Evolutionary conservation across 176 grass and related monocot genomes (phyloP).

Genomic region (Thalia dealbata): DNA sequence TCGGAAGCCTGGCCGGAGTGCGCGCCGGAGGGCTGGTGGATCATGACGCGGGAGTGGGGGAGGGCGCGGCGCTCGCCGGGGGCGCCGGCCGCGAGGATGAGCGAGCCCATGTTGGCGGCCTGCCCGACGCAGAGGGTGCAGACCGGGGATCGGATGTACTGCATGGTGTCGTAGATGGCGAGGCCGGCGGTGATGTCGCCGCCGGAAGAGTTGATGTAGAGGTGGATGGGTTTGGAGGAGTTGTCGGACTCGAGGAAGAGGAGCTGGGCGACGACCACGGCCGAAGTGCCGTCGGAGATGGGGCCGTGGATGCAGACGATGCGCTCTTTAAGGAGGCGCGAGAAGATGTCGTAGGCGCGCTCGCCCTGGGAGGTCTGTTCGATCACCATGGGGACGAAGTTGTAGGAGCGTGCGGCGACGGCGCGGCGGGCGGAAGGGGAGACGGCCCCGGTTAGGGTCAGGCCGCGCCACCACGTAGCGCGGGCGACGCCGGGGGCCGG

Average conservation of each 20-base stretch:
- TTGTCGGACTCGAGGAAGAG: slow-evolving; percentile 96
- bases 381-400: slow-evolving; percentile 76
- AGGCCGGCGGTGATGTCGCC: slow-evolving; percentile 65
- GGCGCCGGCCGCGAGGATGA: slow-evolving; percentile 79
- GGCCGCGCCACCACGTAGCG: background rate
- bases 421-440: slow-evolving; percentile 3
- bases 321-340: slow-evolving; percentile 84
- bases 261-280: slow-evolving; percentile 82
- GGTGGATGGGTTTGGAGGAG: slow-evolving; percentile 72
- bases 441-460: slow-evolving; percentile 19
- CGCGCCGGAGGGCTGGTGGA: slow-evolving; percentile 87
- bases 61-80: slow-evolving; percentile 72
- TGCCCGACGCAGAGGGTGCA: slow-evolving; percentile 90
- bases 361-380: slow-evolving; percentile 86
- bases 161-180: slow-evolving; percentile 96
- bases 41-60: slow-evolving; percentile 87
- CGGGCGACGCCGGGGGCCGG: no score
- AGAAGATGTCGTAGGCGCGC: slow-evolving; percentile 80
- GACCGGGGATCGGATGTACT: slow-evolving; percentile 76
- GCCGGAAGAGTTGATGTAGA: slow-evolving; percentile 91
- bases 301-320: slow-evolving; percentile 74
- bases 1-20: slow-evolving; percentile 63
- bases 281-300: slow-evolving; percentile 59
- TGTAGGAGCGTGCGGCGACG: slow-evolving; percentile 22
- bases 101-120: slow-evolving; percentile 83